phyloP scores from a whole-genome alignment of 2,329 filamentous ascomycete genomes.

The Diaporthe sp. region DNA sequence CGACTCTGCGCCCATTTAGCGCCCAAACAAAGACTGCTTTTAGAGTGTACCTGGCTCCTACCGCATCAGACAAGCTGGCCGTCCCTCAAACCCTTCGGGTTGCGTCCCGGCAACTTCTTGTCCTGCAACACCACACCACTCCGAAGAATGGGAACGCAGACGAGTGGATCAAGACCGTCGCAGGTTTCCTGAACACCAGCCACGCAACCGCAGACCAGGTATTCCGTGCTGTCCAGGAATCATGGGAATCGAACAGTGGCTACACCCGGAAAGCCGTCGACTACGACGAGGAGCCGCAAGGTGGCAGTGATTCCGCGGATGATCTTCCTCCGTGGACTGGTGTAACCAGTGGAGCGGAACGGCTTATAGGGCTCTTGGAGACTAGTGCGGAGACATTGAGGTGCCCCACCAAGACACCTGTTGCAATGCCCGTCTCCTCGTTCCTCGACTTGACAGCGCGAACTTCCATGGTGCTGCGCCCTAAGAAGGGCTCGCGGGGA shows the following conservation, averaged over 20 bases:
- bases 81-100: conserved; percentile 64
- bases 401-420: conserved; percentile 70
- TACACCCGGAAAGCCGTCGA: conserved; percentile 56
- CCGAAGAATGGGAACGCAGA: conserved; percentile 81
- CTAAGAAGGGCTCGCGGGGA: conserved; percentile 53
- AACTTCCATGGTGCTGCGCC: conserved; percentile 73
- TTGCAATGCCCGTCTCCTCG: conserved; percentile 74
- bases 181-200: conserved; percentile 68
- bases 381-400: conserved; percentile 73
- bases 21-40: conserved; percentile 73
- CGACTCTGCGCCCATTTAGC: conserved; percentile 82
- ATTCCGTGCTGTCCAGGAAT: conserved; percentile 82
- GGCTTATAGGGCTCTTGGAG: conserved; percentile 73
- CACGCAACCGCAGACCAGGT: conserved; percentile 81
- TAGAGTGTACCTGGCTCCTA: conserved; percentile 71
- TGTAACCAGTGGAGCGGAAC: conserved; percentile 77
- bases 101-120: conserved; percentile 72
- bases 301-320: conserved; percentile 57
- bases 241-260: conserved; percentile 77
- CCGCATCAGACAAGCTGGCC: conserved; percentile 60
- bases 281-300: conserved; percentile 57
- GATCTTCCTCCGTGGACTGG: conserved; percentile 78
- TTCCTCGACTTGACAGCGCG: conserved; percentile 77
- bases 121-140: conserved; percentile 82
- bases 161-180: conserved; percentile 80